These are phyloP conservation scores for Coniochaeta ligniaria DNA, from an alignment of 2,329 filamentous ascomycete genomes.

Conservation along the genomic window DNA sequence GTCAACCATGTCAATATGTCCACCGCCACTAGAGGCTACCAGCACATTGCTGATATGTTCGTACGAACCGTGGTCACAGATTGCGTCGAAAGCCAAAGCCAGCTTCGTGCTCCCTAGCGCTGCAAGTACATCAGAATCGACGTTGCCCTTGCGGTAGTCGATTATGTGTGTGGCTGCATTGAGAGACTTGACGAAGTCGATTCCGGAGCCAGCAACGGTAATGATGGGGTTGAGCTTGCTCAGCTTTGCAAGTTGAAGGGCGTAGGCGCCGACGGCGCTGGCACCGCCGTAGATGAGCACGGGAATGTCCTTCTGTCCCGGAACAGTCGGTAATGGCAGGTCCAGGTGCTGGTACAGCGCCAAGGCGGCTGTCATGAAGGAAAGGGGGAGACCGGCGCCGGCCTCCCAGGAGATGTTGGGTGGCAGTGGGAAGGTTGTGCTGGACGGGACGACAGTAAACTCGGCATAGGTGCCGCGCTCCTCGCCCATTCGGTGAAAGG, in stretches of 20 bases:
- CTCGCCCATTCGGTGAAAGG: slow-evolving; percentile 35
- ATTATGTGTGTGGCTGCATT: slow-evolving; percentile 9
- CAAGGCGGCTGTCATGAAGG: slow-evolving; percentile 34
- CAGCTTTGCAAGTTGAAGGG: slow-evolving; percentile 46
- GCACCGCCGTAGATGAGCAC: slow-evolving; percentile 47
- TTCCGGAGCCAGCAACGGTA: slow-evolving; percentile 41
- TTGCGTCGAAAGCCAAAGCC: slow-evolving; percentile 6
- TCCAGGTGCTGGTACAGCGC: slow-evolving; percentile 27
- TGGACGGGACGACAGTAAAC: slow-evolving; percentile 30
- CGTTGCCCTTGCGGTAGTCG: slow-evolving; percentile 10
- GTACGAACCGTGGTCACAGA: slow-evolving; percentile 4
- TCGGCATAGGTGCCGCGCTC: slow-evolving; percentile 30
- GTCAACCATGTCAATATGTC: slow-evolving; percentile 9
- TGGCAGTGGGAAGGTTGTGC: slow-evolving; percentile 35
- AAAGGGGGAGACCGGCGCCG: slow-evolving; percentile 32
- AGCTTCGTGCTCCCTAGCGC: slow-evolving; percentile 5
- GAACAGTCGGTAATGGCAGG: slow-evolving; percentile 28
- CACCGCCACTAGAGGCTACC: slow-evolving; percentile 5
- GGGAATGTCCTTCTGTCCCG: slow-evolving; percentile 14
- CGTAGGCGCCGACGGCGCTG: slow-evolving; percentile 50
- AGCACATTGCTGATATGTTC: slow-evolving; percentile 6
- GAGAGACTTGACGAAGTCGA: slow-evolving; percentile 10
- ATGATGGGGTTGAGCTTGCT: slow-evolving; percentile 57
- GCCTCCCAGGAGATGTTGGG: slow-evolving; percentile 25
- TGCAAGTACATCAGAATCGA: slow-evolving; percentile 4